Evolutionary conservation across 306 rosid species (phyloP).

Genomic region (Medicago truncatula): MtrunA17r5.0-ANR NC_053043.1:4205001-4205500

Average conservation of each 20-base stretch:
- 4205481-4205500: not conserved
- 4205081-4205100: slow-evolving; percentile 22
- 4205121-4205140: slow-evolving; percentile 42
- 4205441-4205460: not conserved
- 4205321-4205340: slow-evolving; percentile 29
- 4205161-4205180: too few relatives aligned
- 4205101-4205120: slow-evolving; percentile 23
- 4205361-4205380: slow-evolving; percentile 11
- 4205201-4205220: too few relatives aligned
- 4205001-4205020: not conserved
- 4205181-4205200: too few relatives aligned
- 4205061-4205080: slow-evolving; percentile 47
- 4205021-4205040: slow-evolving; percentile 31
- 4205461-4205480: not conserved
- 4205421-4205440: not conserved
- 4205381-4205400: not conserved
- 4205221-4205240: too few relatives aligned
- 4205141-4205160: slow-evolving; percentile 15
- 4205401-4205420: not conserved
- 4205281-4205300: too few relatives aligned
- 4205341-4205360: slow-evolving; percentile 18
- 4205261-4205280: too few relatives aligned
- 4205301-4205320: too few relatives aligned
- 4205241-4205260: too few relatives aligned
- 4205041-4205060: slow-evolving; percentile 25